Conservation (phyloP, 2,329 filamentous ascomycete genomes). For the Chaetomiaceae sp. region DNA sequence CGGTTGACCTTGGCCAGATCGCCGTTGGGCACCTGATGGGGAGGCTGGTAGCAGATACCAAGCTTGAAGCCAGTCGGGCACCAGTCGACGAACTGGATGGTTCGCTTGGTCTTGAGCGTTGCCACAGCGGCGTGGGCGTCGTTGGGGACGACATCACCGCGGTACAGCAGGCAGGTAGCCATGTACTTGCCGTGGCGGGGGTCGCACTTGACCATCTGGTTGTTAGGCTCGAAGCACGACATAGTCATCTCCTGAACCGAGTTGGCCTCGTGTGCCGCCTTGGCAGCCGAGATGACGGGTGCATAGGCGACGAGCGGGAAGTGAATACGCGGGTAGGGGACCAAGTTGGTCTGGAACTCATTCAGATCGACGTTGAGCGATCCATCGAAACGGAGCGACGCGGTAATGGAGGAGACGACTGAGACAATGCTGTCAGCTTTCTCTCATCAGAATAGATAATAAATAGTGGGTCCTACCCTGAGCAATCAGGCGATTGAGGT, state of each 20-base stretch:
- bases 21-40: slow-evolving; percentile 91
- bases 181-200: slow-evolving; percentile 99
- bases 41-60: slow-evolving; percentile 99
- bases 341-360: slow-evolving; percentile 99
- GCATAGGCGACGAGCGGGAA: slow-evolving; percentile 97
- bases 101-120: slow-evolving; percentile 97
- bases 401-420: slow-evolving; percentile 98
- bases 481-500: slow-evolving; percentile 97
- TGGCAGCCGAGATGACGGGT: slow-evolving; percentile 88
- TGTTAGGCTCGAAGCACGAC: slow-evolving; percentile 99
- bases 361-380: slow-evolving; percentile 99
- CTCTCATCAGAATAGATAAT: no score
- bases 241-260: slow-evolving; percentile 97
- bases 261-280: slow-evolving; percentile 97
- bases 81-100: slow-evolving; percentile 99
- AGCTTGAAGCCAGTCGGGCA: slow-evolving; percentile 99
- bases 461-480: slow-evolving; percentile 60
- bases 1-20: slow-evolving; percentile 97
- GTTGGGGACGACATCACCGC: slow-evolving; percentile 95
- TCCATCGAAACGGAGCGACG: slow-evolving; percentile 95
- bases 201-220: slow-evolving; percentile 99
- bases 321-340: slow-evolving; percentile 97
- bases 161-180: slow-evolving; percentile 97
- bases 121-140: slow-evolving; percentile 90
- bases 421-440: slow-evolving; percentile 30